phyloP scores from a whole-genome alignment of 1,139 yeast species.

The Yamadazyma atlantica region DNA sequence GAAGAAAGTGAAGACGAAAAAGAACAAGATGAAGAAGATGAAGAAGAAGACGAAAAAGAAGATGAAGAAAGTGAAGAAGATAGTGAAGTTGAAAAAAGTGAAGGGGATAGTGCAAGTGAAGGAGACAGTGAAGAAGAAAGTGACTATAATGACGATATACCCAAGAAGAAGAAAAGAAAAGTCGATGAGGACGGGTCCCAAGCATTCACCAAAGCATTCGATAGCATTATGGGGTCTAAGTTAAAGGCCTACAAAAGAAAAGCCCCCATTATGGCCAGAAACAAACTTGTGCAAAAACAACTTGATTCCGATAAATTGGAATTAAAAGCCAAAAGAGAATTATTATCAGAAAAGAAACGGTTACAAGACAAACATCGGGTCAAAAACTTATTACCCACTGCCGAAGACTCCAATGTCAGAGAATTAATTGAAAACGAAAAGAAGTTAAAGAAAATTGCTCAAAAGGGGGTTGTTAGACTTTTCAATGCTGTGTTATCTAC shows the following conservation, averaged over 20 bases:
- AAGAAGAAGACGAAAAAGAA: constrained; percentile 14
- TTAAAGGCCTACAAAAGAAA: constrained; percentile 84
- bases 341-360: constrained; percentile 71
- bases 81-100: too few relatives aligned
- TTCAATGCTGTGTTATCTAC: constrained; percentile 89
- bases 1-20: constrained; percentile 6
- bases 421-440: constrained; percentile 68
- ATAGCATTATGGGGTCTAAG: constrained; percentile 80
- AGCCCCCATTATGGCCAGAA: constrained; percentile 87
- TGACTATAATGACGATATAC: constrained; percentile 36
- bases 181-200: constrained; percentile 66
- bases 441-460: constrained; percentile 78
- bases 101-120: constrained; percentile 14
- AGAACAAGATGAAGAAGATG: constrained; percentile 9
- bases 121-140: constrained; percentile 8
- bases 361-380: constrained; percentile 68
- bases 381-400: constrained; percentile 63
- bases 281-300: constrained; percentile 65
- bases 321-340: constrained; percentile 71
- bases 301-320: constrained; percentile 82
- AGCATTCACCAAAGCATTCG: constrained; percentile 78
- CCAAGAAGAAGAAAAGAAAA: constrained; percentile 52
- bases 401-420: constrained; percentile 54
- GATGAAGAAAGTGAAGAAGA: too few relatives aligned
- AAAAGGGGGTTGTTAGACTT: constrained; percentile 87